Conservation (phyloP, 208 protist genomes). For the Acanthamoeba triangularis region DNA sequence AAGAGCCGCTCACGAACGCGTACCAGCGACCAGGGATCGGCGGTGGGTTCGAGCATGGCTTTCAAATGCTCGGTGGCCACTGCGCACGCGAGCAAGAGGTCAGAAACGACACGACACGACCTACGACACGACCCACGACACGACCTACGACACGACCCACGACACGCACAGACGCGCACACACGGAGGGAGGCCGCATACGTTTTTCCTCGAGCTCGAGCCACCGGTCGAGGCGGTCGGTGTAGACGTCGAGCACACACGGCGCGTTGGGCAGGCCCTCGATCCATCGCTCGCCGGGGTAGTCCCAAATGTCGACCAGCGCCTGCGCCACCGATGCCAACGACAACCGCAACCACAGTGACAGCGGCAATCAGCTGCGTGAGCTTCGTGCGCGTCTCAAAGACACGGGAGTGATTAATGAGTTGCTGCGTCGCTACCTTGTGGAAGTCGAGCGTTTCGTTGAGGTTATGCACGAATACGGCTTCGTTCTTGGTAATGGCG, state of each 20-base stretch:
- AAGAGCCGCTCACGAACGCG: background rate
- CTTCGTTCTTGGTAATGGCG: background rate
- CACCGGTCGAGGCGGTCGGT: conserved; percentile 8
- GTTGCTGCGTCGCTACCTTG: background rate
- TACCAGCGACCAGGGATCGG: background rate
- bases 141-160: background rate
- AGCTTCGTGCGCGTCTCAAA: background rate
- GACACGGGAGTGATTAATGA: background rate
- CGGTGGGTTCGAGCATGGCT: background rate
- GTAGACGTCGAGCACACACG: conserved; percentile 1
- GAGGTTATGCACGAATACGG: conserved; percentile 7
- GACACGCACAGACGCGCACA: too few relatives aligned
- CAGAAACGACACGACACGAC: background rate
- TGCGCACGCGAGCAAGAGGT: background rate
- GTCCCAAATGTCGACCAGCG: background rate
- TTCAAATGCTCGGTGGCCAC: background rate
- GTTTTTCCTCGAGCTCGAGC: background rate
- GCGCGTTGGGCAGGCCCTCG: background rate
- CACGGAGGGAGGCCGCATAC: background rate
- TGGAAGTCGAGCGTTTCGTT: conserved; percentile 68
- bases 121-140: background rate
- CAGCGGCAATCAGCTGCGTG: background rate
- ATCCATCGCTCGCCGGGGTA: conserved; percentile 22
- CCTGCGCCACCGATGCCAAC: background rate
- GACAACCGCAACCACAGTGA: background rate